These are phyloP conservation scores for Vaccinium darrowii DNA, from an alignment of 148 eudicot genomes.

Conservation along the genomic window DNA sequence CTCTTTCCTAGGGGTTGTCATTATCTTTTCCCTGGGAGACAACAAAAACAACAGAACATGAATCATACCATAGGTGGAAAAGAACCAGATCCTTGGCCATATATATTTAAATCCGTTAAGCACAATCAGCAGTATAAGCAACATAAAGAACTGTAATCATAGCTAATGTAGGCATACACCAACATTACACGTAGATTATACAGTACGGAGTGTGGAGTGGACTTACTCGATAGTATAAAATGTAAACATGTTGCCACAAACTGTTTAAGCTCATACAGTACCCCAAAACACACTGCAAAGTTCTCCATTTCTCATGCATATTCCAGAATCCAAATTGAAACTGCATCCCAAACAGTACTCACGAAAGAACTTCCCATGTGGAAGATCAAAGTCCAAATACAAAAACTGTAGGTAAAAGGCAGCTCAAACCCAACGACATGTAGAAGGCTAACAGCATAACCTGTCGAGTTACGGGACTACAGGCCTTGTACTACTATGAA, in stretches of 20 bases:
- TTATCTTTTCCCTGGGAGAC: constrained; percentile 69
- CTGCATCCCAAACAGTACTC: not conserved
- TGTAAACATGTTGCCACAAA: not conserved
- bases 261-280: not conserved
- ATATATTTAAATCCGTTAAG: not conserved
- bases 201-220: not conserved
- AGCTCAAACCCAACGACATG: not conserved
- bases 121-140: not conserved
- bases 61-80: not conserved
- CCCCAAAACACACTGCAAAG: not conserved
- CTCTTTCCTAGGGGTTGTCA: constrained; percentile 76
- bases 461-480: not conserved
- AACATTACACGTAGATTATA: not conserved
- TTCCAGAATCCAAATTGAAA: not conserved
- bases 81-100: not conserved
- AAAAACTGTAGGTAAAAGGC: not conserved
- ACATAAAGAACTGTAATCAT: not conserved
- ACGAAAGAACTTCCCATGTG: not conserved
- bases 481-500: not conserved
- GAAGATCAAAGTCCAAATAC: not conserved
- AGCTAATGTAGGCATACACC: not conserved
- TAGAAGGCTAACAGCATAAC: not conserved
- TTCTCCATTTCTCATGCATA: not conserved
- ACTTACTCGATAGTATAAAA: too few species aligned
- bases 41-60: constrained; percentile 2